A percentile compares a stretch with the other conserved stretches of the same genome.
These are phyloP conservation scores for Yamadazyma akitaensis DNA, from an alignment of 805 yeast species.

Conservation along the genomic window DNA sequence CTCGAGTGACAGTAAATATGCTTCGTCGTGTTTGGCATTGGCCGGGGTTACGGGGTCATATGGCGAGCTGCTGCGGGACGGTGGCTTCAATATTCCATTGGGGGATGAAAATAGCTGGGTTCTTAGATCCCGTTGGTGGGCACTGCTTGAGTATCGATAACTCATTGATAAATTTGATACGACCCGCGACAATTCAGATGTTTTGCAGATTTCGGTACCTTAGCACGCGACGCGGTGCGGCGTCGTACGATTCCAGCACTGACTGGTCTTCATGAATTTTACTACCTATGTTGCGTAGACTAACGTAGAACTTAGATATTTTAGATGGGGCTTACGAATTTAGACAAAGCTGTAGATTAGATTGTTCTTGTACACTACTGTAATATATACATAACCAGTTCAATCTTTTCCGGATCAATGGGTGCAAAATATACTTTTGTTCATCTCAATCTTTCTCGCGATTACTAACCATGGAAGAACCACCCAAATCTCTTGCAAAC, in stretches of 20 bases:
- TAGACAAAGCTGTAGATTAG: too few species aligned
- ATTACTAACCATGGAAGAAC: constrained; percentile 7
- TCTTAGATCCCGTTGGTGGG: constrained; percentile 41
- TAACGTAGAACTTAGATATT: too few species aligned
- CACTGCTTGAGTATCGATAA: constrained; percentile 28
- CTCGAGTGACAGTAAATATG: constrained; percentile 41
- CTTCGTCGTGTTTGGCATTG: constrained; percentile 39
- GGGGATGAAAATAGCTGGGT: constrained; percentile 37
- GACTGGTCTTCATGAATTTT: too few species aligned
- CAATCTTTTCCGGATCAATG: too few species aligned
- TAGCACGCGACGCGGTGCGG: not conserved
- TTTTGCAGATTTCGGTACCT: not conserved
- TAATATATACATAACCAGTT: too few species aligned
- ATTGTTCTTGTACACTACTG: too few species aligned
- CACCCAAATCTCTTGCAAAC: constrained; percentile 36
- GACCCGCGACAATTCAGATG: not conserved
- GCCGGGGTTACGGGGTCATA: constrained; percentile 28
- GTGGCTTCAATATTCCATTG: constrained; percentile 13
- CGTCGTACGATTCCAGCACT: not conserved
- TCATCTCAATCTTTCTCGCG: not conserved
- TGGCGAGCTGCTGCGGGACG: constrained; percentile 34
- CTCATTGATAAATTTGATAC: constrained; percentile 15
- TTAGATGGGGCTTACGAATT: too few species aligned
- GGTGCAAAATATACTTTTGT: too few species aligned
- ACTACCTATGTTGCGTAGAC: too few species aligned